Percentiles rank a stretch among this genome's conserved stretches.
Conservation (phyloP, 192 early-diverging fungal species). For the Radiomyces spectabilis region DNA sequence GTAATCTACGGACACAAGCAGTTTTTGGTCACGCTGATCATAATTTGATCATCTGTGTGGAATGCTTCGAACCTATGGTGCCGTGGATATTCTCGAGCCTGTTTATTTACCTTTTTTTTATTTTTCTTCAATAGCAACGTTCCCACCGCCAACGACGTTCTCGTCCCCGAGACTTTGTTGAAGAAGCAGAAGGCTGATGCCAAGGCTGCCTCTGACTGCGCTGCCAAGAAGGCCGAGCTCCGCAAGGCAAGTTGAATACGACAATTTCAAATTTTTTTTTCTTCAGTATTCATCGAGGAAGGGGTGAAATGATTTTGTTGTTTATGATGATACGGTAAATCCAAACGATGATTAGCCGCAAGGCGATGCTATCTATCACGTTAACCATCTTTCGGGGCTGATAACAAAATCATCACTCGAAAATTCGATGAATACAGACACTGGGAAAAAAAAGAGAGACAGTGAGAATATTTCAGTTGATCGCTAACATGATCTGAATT, state of each 20-base stretch:
- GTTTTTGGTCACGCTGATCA: no score
- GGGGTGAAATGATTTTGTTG: no score
- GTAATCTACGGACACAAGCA: no score
- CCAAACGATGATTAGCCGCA: no score
- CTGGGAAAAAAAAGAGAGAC: background rate
- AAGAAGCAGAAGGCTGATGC: constrained; percentile 76
- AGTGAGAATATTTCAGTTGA: no score
- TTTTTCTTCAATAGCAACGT: constrained; percentile 30
- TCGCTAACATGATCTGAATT: constrained; percentile 1
- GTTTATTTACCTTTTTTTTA: background rate
- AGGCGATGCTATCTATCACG: constrained; percentile 5
- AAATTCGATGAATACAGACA: background rate
- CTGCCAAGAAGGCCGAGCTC: constrained; percentile 39
- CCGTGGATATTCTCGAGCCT: no score
- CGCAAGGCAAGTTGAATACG: constrained; percentile 46
- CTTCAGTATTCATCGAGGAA: no score
- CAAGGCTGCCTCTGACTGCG: constrained; percentile 58
- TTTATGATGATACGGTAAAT: background rate
- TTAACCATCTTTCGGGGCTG: constrained; percentile 79
- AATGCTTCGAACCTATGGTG: no score
- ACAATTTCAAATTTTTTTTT: no score
- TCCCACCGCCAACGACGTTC: constrained; percentile 58
- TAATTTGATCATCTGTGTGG: no score
- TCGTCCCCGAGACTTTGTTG: constrained; percentile 79
- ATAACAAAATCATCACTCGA: constrained; percentile 15